Conservation (phyloP, 805 yeast genomes). For the Cyberlindnera lachancei region DNA sequence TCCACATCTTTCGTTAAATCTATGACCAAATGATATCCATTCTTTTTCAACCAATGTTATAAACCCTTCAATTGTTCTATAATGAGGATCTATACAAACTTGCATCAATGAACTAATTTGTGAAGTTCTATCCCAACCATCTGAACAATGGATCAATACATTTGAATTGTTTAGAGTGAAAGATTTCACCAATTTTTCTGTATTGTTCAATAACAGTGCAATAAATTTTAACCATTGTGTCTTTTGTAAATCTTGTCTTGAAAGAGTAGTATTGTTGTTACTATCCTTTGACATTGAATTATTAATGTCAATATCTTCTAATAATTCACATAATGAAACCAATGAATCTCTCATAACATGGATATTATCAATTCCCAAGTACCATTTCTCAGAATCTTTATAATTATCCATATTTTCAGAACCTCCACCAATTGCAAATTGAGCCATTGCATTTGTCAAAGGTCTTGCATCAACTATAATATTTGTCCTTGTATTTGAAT, state of each 20-base stretch:
- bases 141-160: slow-evolving; percentile 87
- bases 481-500: slow-evolving; percentile 40
- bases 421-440: slow-evolving; percentile 97
- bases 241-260: slow-evolving; percentile 49
- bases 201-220: slow-evolving; percentile 60
- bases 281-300: slow-evolving; percentile 9
- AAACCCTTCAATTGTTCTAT: slow-evolving; percentile 82
- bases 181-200: slow-evolving; percentile 74
- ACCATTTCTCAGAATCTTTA: slow-evolving; percentile 59
- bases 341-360: slow-evolving; percentile 91
- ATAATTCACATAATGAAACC: slow-evolving; percentile 33
- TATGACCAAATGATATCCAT: slow-evolving; percentile 92
- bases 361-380: slow-evolving; percentile 88
- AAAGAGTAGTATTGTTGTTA: slow-evolving; percentile 56
- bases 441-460: slow-evolving; percentile 90
- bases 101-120: slow-evolving; percentile 81
- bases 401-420: slow-evolving; percentile 90
- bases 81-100: slow-evolving; percentile 84
- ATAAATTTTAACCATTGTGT: slow-evolving; percentile 78
- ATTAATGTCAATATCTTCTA: slow-evolving; percentile 30
- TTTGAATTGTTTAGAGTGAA: slow-evolving; percentile 78
- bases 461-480: slow-evolving; percentile 90
- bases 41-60: slow-evolving; percentile 84
- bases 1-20: slow-evolving; percentile 78
- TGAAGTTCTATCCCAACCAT: slow-evolving; percentile 98